Base-by-base conservation (phyloP, 2,329 filamentous ascomycete species). In the Colletotrichum sp. region DNA sequence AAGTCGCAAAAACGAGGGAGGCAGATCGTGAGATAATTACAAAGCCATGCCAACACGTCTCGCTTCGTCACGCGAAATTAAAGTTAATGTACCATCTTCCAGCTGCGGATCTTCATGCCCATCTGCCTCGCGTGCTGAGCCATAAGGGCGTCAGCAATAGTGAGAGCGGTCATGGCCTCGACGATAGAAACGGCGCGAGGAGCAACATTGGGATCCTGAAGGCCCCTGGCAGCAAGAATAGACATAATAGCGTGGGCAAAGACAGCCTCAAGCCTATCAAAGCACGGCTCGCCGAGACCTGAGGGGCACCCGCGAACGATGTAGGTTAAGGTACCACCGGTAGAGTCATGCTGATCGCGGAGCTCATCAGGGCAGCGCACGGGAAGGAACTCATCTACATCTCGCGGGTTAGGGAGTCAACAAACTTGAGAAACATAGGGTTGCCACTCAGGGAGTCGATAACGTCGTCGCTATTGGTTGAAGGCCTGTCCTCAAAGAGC, bases 131-230 rank as follows among this genome's bases (percentile, higher is more conserved):
- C 92, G 83, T 95, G 93, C 88, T 98, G 96, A 64, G 94, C 93
- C 89, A 98, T 89, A 77, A 98, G 87, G 6, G 95, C 94, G 86
- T 98, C 96, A 85, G 98, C 96, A 72, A 98, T 88, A 7, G 95
- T 94, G 76, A 99, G 86, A 2, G 96, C 92, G 4, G 96, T 94
- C 96, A 99, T 99, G 55, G 93, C 92, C 89, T 99, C 96, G 5
- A 97, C 95, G 72, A 97, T 96, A 13, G 95, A 94, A 26, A 98
- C 93, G 5, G 96, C 96, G 36, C 96, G 90, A 6, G 95, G 95
- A 60, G 98, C 95, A 26, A 99, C 96, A 81, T 95, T 98, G 5
- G 96, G 96, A 83, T 99, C 96, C 84, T 99, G 96, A 75, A 97
- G 90, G 26, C 96, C 97, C 90, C 98, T 99, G 67, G 96, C 96